Conservation (phyloP, 140 eudicot species). For the Bidens hawaiensis region DNA sequence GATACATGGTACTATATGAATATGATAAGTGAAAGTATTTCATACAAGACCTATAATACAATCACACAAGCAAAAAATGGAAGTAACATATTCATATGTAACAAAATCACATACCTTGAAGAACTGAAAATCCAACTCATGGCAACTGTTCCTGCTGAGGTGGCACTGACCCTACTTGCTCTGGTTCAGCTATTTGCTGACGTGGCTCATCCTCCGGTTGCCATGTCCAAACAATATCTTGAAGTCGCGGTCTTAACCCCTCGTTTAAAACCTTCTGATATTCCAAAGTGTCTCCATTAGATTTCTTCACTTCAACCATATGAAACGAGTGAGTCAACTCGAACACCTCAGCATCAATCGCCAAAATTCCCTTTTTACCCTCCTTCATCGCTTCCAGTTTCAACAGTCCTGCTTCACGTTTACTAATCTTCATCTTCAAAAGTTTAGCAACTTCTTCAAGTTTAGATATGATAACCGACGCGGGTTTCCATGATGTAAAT, state of each 20-base stretch:
- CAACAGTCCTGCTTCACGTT: constrained; percentile 55
- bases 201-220: constrained; percentile 41
- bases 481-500: constrained; percentile 53
- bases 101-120: constrained; percentile 8
- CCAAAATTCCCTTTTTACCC: constrained; percentile 56
- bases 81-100: constrained; percentile 14
- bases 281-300: constrained; percentile 63
- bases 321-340: constrained; percentile 45
- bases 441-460: constrained; percentile 47
- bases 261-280: constrained; percentile 46
- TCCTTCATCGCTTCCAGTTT: constrained; percentile 53
- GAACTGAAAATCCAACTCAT: constrained; percentile 15
- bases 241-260: constrained; percentile 51
- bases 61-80: constrained; percentile 7
- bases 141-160: constrained; percentile 29
- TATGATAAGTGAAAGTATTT: not conserved
- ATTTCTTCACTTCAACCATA: constrained; percentile 63
- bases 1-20: not conserved
- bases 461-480: constrained; percentile 43
- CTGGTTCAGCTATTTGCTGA: constrained; percentile 14
- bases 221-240: constrained; percentile 81
- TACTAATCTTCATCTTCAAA: constrained; percentile 36
- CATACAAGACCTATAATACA: constrained; percentile 18
- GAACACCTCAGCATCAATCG: constrained; percentile 68
- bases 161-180: not conserved